Percentiles rank a stretch among this genome's conserved stretches.
These are phyloP conservation scores for Astrothelium subdiscretum DNA, from an alignment of 495 filamentous ascomycete genomes.

Conservation along the genomic window DNA sequence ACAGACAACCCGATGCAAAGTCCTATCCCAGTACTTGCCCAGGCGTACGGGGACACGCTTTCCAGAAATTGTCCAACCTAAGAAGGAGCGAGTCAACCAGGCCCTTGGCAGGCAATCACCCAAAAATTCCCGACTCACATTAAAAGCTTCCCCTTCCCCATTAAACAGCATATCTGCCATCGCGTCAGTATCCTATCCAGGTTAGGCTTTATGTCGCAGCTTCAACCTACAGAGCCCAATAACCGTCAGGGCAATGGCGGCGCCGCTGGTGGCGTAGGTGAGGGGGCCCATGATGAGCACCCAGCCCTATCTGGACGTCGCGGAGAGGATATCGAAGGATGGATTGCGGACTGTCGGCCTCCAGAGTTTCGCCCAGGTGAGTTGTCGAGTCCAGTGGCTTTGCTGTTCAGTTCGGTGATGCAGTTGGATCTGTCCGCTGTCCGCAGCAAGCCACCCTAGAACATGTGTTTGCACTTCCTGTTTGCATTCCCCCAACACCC, in stretches of 20 bases:
- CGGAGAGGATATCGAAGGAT: neutral
- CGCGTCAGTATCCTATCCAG: conserved; percentile 25
- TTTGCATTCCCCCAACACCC: neutral
- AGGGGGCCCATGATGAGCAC: conserved; percentile 24
- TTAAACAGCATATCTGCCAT: conserved; percentile 90
- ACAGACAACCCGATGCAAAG: conserved; percentile 93
- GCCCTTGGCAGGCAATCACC: neutral
- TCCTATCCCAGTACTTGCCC: conserved; percentile 81
- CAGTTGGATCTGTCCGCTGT: neutral
- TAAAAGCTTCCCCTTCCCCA: conserved; percentile 89
- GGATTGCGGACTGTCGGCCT: neutral
- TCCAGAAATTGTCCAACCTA: conserved; percentile 93
- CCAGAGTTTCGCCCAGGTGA: neutral
- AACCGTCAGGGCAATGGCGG: conserved; percentile 60
- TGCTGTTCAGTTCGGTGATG: neutral
- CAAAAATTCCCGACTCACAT: conserved; percentile 53
- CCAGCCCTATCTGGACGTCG: neutral
- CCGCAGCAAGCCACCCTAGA: neutral
- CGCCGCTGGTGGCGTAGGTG: conserved; percentile 56
- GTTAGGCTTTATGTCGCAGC: conserved; percentile 8
- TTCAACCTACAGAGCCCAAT: conserved; percentile 72
- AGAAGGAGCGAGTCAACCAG: conserved; percentile 7
- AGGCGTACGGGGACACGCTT: conserved; percentile 84
- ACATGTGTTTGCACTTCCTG: neutral
- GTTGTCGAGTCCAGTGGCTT: neutral